Evolutionary conservation across 352 stramenopile genomes (phyloP), one percentile per base, ranked within the genome.

Genomic region (Halophytophthora polymorphica): DNA sequence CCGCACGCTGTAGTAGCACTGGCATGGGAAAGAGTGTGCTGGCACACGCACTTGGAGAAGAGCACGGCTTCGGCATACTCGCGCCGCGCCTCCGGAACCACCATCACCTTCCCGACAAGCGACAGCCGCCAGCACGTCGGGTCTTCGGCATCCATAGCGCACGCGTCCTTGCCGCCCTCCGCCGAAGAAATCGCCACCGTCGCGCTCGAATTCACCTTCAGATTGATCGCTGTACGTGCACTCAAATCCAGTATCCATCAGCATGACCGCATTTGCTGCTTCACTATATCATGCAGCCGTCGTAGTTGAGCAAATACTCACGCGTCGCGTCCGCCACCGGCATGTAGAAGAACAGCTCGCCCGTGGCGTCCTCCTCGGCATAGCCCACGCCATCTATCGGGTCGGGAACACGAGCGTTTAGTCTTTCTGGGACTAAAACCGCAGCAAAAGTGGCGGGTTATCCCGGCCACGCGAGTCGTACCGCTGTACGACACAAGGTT

Each of bases 331-430:
- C 78, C 53, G 77, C 36, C 12, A 45, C 28, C 8, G 75, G 83
- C 34, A 86, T 45, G 55, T 89, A 89, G 57, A 89, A 87, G 61
- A 75, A 89, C 34, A 89, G 38, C 31, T 80, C 66, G 11, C 78
- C 78, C 12, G 75, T 89, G 1, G 78, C 55, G 6, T 69, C 68
- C 18, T 71, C 52, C n/a, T 73, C 53, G 17, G 54, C 52, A n/a
- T 61, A 61, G 25, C 75, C 77, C 1, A 87, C 52, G 15, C 77
- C 73, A 47, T 89, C 77, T 88, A 38, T 53, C 36, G 45, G 17
- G 7, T 45, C 19, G 14, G 19, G n/a, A 34, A 34, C 41, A 47
- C 8, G 11, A 47, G 41, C 5, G 19, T 21, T 4, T 29, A 12
- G 1, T 11, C 39, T 22, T 17, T 29, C 41, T 23, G 21, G 41